A percentile compares a stretch with the other conserved stretches of the same genome.
Conservation (phyloP, 2,329 filamentous ascomycete genomes). For the Ophiostoma angusticollis region DNA sequence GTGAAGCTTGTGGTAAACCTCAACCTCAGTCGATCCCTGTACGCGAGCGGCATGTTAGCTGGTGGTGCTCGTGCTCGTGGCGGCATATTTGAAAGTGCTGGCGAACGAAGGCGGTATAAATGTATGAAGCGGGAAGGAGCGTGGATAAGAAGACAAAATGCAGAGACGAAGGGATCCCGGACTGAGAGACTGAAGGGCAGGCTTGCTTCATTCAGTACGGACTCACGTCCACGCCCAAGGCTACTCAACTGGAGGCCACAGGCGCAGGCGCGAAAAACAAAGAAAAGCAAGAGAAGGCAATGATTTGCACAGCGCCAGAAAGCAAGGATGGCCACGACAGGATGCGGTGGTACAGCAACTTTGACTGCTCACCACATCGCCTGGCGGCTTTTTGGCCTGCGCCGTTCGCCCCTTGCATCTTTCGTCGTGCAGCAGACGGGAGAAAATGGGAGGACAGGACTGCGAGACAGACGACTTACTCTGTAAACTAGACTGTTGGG, state of each 20-base stretch:
- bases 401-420: constrained; percentile 1
- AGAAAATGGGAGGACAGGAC: neutral
- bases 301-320: no score
- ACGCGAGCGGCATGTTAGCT: constrained; percentile 19
- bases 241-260: neutral
- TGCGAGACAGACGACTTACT: constrained; percentile 7
- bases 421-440: neutral
- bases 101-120: no score
- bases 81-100: constrained; percentile 1
- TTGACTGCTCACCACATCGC: neutral
- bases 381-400: neutral
- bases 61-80: neutral
- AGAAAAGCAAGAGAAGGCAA: neutral
- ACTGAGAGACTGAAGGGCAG: no score
- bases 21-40: constrained; percentile 17
- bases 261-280: constrained; percentile 4
- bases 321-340: neutral
- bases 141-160: neutral
- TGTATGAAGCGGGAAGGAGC: no score
- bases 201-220: no score
- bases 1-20: constrained; percentile 17
- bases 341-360: constrained; percentile 1
- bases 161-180: no score
- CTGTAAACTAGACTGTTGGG: constrained; percentile 4
- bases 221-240: no score